These are phyloP conservation scores for Eucalyptus polyanthemos DNA, from an alignment of 345 rosid genomes.

Conservation along the genomic window DNA sequence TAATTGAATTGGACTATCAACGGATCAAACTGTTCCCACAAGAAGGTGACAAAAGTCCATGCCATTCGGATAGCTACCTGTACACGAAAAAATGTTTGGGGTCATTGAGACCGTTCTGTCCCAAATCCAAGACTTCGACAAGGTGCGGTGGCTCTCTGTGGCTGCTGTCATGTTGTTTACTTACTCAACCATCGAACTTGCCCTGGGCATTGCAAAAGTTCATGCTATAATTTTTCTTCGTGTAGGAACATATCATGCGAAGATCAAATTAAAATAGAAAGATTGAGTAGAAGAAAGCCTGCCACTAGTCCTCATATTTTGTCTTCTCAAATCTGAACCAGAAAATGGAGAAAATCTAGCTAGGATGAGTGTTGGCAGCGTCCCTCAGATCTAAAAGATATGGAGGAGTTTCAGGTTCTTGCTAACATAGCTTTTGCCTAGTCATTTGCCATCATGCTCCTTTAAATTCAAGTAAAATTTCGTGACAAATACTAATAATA, in stretches of 20 bases:
- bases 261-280: no score
- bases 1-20: constrained; percentile 41
- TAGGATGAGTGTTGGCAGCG: constrained; percentile 38
- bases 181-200: constrained; percentile 75
- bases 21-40: constrained; percentile 40
- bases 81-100: constrained; percentile 46
- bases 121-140: constrained; percentile 76
- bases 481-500: no score
- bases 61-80: constrained; percentile 36
- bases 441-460: no score
- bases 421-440: no score
- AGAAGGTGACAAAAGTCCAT: constrained; percentile 22
- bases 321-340: background rate
- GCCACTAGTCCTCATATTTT: background rate
- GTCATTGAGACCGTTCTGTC: constrained; percentile 41
- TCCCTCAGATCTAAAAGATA: no score
- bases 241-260: background rate
- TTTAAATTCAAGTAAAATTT: no score
- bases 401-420: no score
- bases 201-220: constrained; percentile 60
- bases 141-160: constrained; percentile 78
- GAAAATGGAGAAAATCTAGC: constrained; percentile 53
- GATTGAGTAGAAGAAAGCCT: background rate
- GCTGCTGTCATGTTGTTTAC: constrained; percentile 92
- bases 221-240: no score